Conservation (phyloP, 352 stramenopile genomes). For the Thalassiosira pacifica region DNA sequence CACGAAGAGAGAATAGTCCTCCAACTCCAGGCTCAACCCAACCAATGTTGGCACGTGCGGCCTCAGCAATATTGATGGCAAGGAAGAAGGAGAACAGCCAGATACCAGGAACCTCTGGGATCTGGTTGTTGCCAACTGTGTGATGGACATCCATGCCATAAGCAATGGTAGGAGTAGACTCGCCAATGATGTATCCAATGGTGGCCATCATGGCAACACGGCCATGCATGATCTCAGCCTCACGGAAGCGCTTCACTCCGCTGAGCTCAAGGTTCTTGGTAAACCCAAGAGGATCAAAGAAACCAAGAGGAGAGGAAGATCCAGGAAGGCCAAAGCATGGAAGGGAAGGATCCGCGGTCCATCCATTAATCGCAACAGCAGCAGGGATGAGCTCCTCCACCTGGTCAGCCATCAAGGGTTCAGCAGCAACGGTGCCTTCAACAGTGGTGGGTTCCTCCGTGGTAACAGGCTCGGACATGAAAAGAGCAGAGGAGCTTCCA, state of each 20-base stretch:
- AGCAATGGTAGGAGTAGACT: constrained; percentile 61
- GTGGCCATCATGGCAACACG: constrained; percentile 73
- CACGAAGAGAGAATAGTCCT: constrained; percentile 56
- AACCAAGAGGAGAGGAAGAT: constrained; percentile 60
- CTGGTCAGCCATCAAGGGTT: background rate
- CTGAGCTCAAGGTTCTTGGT: constrained; percentile 46
- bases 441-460: background rate
- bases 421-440: background rate
- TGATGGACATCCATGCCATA: constrained; percentile 66
- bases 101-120: constrained; percentile 63
- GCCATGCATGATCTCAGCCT: constrained; percentile 76
- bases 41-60: constrained; percentile 69
- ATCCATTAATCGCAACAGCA: constrained; percentile 1
- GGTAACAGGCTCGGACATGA: background rate
- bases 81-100: constrained; percentile 68
- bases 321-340: constrained; percentile 38
- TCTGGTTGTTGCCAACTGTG: constrained; percentile 73
- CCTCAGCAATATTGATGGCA: constrained; percentile 69
- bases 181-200: constrained; percentile 67
- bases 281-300: too few species aligned
- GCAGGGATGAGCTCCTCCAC: background rate
- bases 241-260: constrained; percentile 70
- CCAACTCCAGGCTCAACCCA: constrained; percentile 66
- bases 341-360: background rate
- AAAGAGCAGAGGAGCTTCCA: background rate